A percentile compares a stretch with the other conserved stretches of the same genome.
These are phyloP conservation scores for Umbilicaria muhlenbergii DNA, from an alignment of 495 filamentous ascomycete genomes.

Conservation along the genomic window DNA sequence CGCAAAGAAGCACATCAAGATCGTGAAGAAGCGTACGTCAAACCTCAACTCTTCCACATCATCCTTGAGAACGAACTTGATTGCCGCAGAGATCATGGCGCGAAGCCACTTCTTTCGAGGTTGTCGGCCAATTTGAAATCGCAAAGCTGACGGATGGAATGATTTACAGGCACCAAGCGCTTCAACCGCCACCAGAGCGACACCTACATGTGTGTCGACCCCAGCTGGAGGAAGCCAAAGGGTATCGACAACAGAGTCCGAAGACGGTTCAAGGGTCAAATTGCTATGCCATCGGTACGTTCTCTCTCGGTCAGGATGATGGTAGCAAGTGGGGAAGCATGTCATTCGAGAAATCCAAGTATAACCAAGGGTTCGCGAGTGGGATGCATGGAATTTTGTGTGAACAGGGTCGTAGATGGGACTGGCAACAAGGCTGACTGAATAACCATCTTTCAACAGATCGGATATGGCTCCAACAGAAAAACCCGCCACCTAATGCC, in stretches of 20 bases:
- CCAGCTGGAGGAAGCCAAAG: slow-evolving; percentile 96
- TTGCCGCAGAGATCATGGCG: too few species aligned
- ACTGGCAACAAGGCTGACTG: slow-evolving; percentile 4
- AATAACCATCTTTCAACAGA: slow-evolving; percentile 33
- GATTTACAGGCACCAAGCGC: slow-evolving; percentile 55
- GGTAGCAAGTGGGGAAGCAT: neutral
- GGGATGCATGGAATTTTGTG: too few species aligned
- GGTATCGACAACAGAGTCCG: slow-evolving; percentile 93
- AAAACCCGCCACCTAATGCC: slow-evolving; percentile 98
- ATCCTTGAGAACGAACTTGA: neutral
- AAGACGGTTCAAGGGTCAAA: slow-evolving; percentile 84
- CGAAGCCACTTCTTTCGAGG: neutral
- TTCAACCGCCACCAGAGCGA: slow-evolving; percentile 96
- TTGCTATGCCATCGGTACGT: slow-evolving; percentile 96
- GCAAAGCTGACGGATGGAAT: slow-evolving; percentile 18
- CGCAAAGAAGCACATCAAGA: slow-evolving; percentile 96
- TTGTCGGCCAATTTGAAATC: slow-evolving; percentile 1
- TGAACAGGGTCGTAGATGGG: neutral
- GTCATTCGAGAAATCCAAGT: neutral
- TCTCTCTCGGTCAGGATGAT: slow-evolving; percentile 3
- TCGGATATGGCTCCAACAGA: slow-evolving; percentile 95
- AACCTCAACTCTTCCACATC: slow-evolving; percentile 2
- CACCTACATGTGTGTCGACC: slow-evolving; percentile 75
- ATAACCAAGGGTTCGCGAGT: too few species aligned
- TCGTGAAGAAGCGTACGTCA: slow-evolving; percentile 97